Conservation (phyloP, 768 basidiomycete species). For the Pilatotrama ljubarskyi region DNA sequence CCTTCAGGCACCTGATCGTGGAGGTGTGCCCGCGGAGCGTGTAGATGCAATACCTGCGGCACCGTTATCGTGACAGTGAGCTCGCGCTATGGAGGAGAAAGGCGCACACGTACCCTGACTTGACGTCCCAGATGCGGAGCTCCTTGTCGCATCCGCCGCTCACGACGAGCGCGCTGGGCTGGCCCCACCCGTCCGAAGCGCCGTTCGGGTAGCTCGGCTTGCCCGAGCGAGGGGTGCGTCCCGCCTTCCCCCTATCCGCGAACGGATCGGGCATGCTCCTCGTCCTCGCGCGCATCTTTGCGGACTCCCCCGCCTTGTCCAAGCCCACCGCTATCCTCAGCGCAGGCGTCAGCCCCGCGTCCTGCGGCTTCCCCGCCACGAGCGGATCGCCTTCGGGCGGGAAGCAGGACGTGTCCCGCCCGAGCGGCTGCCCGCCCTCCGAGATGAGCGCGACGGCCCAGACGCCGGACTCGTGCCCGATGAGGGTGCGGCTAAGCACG, state of each 20-base stretch:
- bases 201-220: slow-evolving; percentile 28
- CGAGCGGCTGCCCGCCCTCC: slow-evolving; percentile 48
- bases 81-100: neutral
- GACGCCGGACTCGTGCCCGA: slow-evolving; percentile 87
- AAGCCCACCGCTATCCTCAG: slow-evolving; percentile 14
- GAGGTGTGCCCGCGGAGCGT: slow-evolving; percentile 82
- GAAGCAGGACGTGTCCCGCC: slow-evolving; percentile 7
- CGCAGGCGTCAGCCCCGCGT: slow-evolving; percentile 9
- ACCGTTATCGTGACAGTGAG: neutral
- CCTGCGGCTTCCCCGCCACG: slow-evolving; percentile 10
- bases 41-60: slow-evolving; percentile 64
- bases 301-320: neutral
- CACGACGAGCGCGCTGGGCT: slow-evolving; percentile 78
- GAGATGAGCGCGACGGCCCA: slow-evolving; percentile 87
- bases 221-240: slow-evolving; percentile 1
- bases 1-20: slow-evolving; percentile 88
- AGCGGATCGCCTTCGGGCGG: slow-evolving; percentile 10
- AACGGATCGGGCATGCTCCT: slow-evolving; percentile 16
- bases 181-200: slow-evolving; percentile 82
- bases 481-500: slow-evolving; percentile 70
- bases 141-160: slow-evolving; percentile 93
- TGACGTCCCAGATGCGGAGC: slow-evolving; percentile 90
- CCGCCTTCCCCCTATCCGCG: slow-evolving; percentile 3
- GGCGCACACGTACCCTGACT: slow-evolving; percentile 62
- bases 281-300: neutral